Evolutionary conservation across 1,139 yeast species (phyloP).

Genomic region (Meyerozyma smithsonii): DNA sequence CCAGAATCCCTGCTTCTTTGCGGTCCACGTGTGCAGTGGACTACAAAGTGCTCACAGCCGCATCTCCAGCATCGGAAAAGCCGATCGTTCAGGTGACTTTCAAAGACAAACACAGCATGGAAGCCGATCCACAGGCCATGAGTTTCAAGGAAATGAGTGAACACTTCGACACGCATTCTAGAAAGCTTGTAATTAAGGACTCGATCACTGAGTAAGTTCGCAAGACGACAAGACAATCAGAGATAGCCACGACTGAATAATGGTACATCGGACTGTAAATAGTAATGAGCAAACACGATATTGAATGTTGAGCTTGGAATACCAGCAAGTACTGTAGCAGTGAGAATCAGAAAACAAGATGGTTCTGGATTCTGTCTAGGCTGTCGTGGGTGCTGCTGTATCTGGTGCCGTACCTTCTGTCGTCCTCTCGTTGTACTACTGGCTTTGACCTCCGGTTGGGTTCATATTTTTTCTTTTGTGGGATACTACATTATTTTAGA

Average conservation of each 20-base stretch:
- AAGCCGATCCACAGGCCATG: conserved; percentile 58
- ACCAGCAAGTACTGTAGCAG: too few species aligned
- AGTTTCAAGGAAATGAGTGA: conserved; percentile 52
- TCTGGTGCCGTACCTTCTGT: too few species aligned
- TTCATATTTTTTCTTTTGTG: too few species aligned
- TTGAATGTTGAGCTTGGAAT: too few species aligned
- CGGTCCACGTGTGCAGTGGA: conserved; percentile 48
- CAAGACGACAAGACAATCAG: too few species aligned
- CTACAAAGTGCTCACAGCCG: conserved; percentile 46
- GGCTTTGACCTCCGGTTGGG: too few species aligned
- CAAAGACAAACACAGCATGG: conserved; percentile 73
- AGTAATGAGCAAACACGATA: not conserved
- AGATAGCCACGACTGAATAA: not conserved
- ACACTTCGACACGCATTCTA: conserved; percentile 63
- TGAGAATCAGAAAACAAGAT: too few species aligned
- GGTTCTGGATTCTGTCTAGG: too few species aligned
- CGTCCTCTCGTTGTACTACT: too few species aligned
- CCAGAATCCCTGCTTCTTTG: conserved; percentile 71
- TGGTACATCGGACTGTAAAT: not conserved
- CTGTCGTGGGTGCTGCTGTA: too few species aligned
- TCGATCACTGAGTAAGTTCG: conserved; percentile 32
- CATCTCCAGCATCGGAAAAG: conserved; percentile 31
- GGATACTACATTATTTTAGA: not conserved
- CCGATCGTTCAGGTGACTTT: conserved; percentile 71
- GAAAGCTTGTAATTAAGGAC: conserved; percentile 63